phyloP scores from a whole-genome alignment of 345 rosid genomes.

The Reutealis trisperma region DNA sequence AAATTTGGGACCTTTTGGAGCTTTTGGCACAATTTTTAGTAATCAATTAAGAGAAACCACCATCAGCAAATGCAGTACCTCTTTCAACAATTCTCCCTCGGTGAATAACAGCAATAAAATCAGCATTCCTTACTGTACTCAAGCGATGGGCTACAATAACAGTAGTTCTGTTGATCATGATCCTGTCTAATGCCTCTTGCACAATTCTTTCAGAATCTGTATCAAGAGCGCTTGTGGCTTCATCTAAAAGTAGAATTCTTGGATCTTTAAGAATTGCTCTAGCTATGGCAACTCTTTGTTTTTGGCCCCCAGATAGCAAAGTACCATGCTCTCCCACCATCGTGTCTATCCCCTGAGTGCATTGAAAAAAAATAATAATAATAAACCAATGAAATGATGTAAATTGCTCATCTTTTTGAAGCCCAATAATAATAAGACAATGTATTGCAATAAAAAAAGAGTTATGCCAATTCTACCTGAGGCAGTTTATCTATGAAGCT shows the following conservation, averaged over 20 bases:
- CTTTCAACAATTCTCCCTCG: slow-evolving; percentile 8
- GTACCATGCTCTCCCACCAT: slow-evolving; percentile 33
- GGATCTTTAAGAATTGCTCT: slow-evolving; percentile 33
- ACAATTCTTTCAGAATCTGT: slow-evolving; percentile 29
- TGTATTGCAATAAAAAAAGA: background rate
- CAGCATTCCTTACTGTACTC: slow-evolving; percentile 27
- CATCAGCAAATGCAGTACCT: background rate
- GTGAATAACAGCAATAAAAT: slow-evolving; percentile 15
- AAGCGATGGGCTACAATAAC: slow-evolving; percentile 31
- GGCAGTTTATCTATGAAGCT: slow-evolving; percentile 21
- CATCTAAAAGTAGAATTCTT: slow-evolving; percentile 30
- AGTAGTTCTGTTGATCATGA: slow-evolving; percentile 29
- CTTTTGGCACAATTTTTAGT: background rate
- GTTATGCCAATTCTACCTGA: background rate
- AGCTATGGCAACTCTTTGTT: slow-evolving; percentile 34
- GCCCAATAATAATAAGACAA: no score
- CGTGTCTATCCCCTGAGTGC: slow-evolving; percentile 24
- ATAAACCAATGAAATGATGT: background rate
- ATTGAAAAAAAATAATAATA: background rate
- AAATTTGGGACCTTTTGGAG: background rate
- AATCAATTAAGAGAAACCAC: background rate
- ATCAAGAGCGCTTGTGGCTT: slow-evolving; percentile 33
- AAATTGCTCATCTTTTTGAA: background rate
- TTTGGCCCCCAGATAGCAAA: slow-evolving; percentile 35
- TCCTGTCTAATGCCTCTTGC: slow-evolving; percentile 32